Evolutionary conservation across 106 monocot species (phyloP).

Genomic region (Dendrobium huoshanense): DNA sequence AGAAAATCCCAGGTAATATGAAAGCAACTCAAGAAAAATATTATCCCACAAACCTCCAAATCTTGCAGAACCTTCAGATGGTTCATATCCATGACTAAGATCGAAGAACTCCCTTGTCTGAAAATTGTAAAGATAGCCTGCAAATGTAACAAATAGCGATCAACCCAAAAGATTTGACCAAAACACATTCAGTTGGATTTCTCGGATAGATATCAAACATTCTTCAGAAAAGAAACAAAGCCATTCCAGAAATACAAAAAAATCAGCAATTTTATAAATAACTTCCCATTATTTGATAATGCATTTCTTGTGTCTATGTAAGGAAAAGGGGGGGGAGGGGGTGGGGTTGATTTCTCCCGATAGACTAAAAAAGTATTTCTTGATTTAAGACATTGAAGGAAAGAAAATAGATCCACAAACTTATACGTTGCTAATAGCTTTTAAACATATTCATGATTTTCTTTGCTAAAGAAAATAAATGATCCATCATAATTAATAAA

Average conservation of each 20-base stretch:
- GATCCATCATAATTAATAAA: too few species aligned
- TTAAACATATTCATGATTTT: too few species aligned
- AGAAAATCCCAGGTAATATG: not conserved
- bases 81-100: conserved; percentile 86
- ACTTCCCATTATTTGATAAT: not conserved
- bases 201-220: not conserved
- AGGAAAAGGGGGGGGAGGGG: not conserved
- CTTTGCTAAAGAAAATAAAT: too few species aligned
- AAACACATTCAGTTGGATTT: not conserved
- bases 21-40: not conserved
- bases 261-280: not conserved
- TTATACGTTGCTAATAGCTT: too few species aligned
- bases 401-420: too few species aligned
- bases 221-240: not conserved
- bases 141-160: conserved; percentile 6
- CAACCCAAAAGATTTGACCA: not conserved
- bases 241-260: not conserved
- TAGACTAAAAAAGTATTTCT: too few species aligned
- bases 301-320: not conserved
- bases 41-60: conserved; percentile 71
- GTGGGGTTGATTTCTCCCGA: too few species aligned
- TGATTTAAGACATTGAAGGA: too few species aligned
- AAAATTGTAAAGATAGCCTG: conserved; percentile 94
- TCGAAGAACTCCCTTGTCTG: conserved; percentile 94
- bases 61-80: conserved; percentile 53